These are phyloP conservation scores for Echeveria elegans DNA, from an alignment of 164 flowering plant species.

Conservation along the genomic window DNA sequence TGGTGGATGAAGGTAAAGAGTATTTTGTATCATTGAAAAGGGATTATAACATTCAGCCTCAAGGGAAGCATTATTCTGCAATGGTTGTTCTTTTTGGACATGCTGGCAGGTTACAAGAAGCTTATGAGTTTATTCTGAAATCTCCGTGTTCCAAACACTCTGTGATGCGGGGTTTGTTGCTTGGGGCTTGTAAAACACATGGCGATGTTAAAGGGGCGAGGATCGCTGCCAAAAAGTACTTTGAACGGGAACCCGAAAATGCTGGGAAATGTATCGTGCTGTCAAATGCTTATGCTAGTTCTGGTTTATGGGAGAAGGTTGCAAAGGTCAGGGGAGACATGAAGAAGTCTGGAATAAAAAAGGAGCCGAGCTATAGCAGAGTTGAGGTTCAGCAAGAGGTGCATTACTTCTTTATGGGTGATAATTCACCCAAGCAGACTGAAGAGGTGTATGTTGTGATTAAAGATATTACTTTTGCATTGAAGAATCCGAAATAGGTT, in stretches of 20 bases:
- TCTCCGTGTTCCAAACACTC: constrained; percentile 55
- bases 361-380: constrained; percentile 78
- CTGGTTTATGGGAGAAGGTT: constrained; percentile 63
- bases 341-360: constrained; percentile 47
- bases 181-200: constrained; percentile 64
- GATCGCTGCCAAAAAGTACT: constrained; percentile 48
- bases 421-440: constrained; percentile 35
- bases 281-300: constrained; percentile 59
- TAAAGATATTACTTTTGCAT: constrained; percentile 21
- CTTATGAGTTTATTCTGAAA: constrained; percentile 45
- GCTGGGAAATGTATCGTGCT: constrained; percentile 65
- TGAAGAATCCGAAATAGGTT: constrained; percentile 46
- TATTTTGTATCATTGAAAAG: constrained; percentile 52
- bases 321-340: constrained; percentile 46
- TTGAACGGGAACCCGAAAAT: constrained; percentile 54
- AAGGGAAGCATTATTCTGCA: constrained; percentile 61
- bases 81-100: constrained; percentile 76
- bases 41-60: constrained; percentile 53
- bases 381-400: constrained; percentile 50
- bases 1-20: constrained; percentile 44
- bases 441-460: constrained; percentile 30
- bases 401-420: constrained; percentile 47
- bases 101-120: constrained; percentile 63
- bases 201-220: constrained; percentile 45
- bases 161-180: constrained; percentile 65